These are phyloP conservation scores for Rhynchosporium agropyri DNA, from an alignment of 2,329 filamentous ascomycete genomes.

Conservation along the genomic window DNA sequence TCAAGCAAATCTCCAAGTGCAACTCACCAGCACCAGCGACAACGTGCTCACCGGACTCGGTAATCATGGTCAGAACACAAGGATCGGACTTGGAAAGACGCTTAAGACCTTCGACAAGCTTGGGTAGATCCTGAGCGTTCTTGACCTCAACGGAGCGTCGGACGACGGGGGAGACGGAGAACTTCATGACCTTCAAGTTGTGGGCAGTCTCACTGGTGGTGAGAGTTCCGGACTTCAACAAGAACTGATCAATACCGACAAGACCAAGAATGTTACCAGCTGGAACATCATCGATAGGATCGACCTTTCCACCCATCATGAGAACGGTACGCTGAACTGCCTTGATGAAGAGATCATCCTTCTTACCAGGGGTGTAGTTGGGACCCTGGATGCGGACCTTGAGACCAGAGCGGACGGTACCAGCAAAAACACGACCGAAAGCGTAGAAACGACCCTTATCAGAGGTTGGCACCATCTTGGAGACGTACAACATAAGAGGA, in stretches of 20 bases:
- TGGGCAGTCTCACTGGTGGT: conserved; percentile 96
- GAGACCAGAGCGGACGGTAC: conserved; percentile 95
- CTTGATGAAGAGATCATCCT: conserved; percentile 99
- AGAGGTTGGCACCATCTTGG: conserved; percentile 99
- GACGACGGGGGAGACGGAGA: conserved; percentile 99
- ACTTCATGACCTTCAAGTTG: conserved; percentile 99
- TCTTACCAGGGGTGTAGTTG: conserved; percentile 97
- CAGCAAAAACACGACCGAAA: conserved; percentile 99
- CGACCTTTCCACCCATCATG: conserved; percentile 99
- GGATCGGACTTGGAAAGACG: conserved; percentile 99
- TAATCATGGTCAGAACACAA: conserved; percentile 90
- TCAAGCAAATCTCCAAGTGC: conserved; percentile 99
- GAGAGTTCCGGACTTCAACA: conserved; percentile 99
- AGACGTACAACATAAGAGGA: conserved; percentile 99
- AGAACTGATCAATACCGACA: conserved; percentile 99
- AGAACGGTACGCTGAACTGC: conserved; percentile 99
- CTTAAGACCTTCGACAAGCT: conserved; percentile 99
- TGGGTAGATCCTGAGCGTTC: conserved; percentile 99
- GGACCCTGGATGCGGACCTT: conserved; percentile 99
- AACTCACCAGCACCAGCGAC: conserved; percentile 99
- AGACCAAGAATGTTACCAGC: conserved; percentile 99
- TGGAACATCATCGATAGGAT: conserved; percentile 98
- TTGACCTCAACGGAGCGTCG: conserved; percentile 99
- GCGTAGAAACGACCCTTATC: conserved; percentile 99
- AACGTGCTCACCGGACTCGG: conserved; percentile 95